These are phyloP conservation scores for Cyberlindnera maclurae DNA, from an alignment of 805 yeast species.

Conservation along the genomic window DNA sequence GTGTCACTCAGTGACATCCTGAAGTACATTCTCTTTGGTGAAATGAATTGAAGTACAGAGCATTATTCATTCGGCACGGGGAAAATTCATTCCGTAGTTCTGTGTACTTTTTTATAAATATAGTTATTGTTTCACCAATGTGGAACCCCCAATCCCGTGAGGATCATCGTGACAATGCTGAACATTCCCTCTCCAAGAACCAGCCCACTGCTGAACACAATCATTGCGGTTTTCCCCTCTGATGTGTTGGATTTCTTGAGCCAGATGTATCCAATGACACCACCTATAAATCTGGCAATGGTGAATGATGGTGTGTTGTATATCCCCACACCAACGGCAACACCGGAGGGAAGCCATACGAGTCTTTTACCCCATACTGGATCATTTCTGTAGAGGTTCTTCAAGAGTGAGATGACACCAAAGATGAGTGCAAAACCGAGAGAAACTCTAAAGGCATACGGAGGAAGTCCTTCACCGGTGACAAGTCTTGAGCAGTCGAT, in stretches of 20 bases:
- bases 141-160: constrained; percentile 64
- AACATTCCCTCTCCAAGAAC: constrained; percentile 92
- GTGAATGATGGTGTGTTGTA: constrained; percentile 93
- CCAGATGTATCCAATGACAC: constrained; percentile 60
- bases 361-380: constrained; percentile 32
- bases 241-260: constrained; percentile 29
- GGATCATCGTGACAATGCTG: constrained; percentile 72
- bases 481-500: constrained; percentile 91
- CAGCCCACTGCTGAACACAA: constrained; percentile 85
- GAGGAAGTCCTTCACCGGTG: constrained; percentile 86
- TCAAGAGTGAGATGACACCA: constrained; percentile 59
- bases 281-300: constrained; percentile 88
- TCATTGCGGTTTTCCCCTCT: constrained; percentile 60
- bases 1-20: constrained; percentile 88
- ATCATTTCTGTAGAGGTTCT: constrained; percentile 43
- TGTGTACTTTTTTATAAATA: not conserved
- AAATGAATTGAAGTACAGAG: constrained; percentile 16
- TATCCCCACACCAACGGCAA: constrained; percentile 95
- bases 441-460: constrained; percentile 57
- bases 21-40: constrained; percentile 70
- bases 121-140: constrained; percentile 27
- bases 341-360: constrained; percentile 80
- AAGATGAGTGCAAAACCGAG: constrained; percentile 59
- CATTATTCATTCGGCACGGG: too few relatives aligned
- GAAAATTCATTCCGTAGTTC: too few relatives aligned